Evolutionary conservation across 2,329 filamentous ascomycete genomes (phyloP).

Genomic region (Cercospora sp.): DNA sequence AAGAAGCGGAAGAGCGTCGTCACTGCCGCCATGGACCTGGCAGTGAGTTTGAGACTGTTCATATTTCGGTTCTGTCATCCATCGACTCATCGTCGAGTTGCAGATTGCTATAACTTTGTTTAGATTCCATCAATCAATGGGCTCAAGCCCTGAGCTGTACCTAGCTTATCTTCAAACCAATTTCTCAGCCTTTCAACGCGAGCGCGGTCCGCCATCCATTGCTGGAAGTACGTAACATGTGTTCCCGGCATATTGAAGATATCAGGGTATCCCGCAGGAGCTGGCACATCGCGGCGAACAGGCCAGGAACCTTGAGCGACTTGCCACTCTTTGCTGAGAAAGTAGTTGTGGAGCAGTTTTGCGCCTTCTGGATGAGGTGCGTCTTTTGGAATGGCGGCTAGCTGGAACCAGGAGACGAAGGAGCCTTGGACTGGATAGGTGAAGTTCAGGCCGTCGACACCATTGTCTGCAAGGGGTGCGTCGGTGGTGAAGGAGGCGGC

Average conservation of each 20-base stretch:
- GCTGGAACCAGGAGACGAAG: conserved; percentile 7
- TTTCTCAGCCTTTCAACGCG: neutral
- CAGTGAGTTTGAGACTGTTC: neutral
- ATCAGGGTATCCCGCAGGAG: neutral
- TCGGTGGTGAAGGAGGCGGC: conserved; percentile 1
- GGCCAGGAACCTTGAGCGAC: neutral
- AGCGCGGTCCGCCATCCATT: neutral
- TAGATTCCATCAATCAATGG: conserved; percentile 3
- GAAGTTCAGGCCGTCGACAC: neutral
- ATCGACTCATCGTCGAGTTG: neutral
- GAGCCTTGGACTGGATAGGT: neutral
- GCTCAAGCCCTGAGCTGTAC: conserved; percentile 2
- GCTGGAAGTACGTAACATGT: neutral
- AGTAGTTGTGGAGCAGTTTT: conserved; percentile 1
- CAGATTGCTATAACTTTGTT: neutral
- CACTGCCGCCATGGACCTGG: neutral
- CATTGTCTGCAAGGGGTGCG: neutral
- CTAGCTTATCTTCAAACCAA: neutral
- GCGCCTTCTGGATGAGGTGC: conserved; percentile 1
- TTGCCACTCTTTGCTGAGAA: conserved; percentile 4
- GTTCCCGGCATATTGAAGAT: conserved; percentile 1
- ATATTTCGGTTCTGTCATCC: neutral
- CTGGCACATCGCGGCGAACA: conserved; percentile 1
- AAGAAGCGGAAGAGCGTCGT: neutral
- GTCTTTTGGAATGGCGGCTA: conserved; percentile 2